A percentile compares a stretch with the other conserved stretches of the same genome.
These are phyloP conservation scores for Colletotrichum sp. DNA, from an alignment of 2,329 filamentous ascomycete species.

Conservation along the genomic window DNA sequence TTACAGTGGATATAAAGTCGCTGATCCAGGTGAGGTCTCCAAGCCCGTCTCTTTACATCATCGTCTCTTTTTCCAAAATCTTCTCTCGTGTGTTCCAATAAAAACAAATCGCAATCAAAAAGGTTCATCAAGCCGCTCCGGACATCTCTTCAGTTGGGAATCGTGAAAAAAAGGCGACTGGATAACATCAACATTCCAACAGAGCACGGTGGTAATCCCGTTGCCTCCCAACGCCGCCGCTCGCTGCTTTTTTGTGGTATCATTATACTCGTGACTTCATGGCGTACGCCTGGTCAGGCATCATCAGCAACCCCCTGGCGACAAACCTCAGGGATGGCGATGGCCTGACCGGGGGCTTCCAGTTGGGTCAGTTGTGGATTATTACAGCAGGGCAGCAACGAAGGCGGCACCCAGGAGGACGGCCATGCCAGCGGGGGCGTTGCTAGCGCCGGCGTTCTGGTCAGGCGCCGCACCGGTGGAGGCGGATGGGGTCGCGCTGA, in stretches of 20 bases:
- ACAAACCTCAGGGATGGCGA: background rate
- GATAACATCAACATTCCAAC: slow-evolving; percentile 21
- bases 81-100: background rate
- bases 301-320: background rate
- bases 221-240: background rate
- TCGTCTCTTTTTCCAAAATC: background rate
- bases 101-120: background rate
- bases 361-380: slow-evolving; percentile 10
- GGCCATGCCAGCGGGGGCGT: slow-evolving; percentile 13
- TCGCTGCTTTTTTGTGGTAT: background rate
- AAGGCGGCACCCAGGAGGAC: slow-evolving; percentile 19
- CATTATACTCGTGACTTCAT: slow-evolving; percentile 22
- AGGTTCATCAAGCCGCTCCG: slow-evolving; percentile 13
- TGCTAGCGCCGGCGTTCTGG: slow-evolving; percentile 2
- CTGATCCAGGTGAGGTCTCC: slow-evolving; percentile 11
- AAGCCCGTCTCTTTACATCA: background rate
- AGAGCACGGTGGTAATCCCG: slow-evolving; percentile 11
- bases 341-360: slow-evolving; percentile 7
- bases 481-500: background rate
- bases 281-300: background rate
- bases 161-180: slow-evolving; percentile 11
- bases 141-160: slow-evolving; percentile 13
- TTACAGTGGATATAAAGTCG: slow-evolving; percentile 13
- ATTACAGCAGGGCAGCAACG: slow-evolving; percentile 18
- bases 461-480: background rate